Conservation (phyloP, 257 asterid genomes). For the Gentiana dahurica region DNA sequence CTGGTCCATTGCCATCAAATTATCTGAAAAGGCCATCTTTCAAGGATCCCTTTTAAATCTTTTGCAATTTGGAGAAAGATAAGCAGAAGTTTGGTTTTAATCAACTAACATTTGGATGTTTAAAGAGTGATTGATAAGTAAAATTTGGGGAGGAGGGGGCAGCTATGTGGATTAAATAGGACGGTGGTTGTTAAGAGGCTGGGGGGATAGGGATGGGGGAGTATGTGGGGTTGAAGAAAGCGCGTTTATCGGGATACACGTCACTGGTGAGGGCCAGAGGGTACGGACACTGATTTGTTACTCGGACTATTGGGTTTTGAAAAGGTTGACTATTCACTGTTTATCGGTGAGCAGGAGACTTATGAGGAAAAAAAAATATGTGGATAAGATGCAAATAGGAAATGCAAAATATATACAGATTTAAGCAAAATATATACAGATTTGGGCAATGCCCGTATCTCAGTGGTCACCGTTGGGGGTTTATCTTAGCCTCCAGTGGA, state of each 20-base stretch:
- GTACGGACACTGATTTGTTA: constrained; percentile 32
- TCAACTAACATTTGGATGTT: background rate
- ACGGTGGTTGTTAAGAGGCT: background rate
- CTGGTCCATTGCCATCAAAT: constrained; percentile 36
- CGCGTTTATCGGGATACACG: constrained; percentile 86
- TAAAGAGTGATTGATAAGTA: background rate
- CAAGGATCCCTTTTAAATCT: no score
- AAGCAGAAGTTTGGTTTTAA: background rate
- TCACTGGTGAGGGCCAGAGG: constrained; percentile 15
- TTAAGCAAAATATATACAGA: no score
- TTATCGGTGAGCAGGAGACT: no score
- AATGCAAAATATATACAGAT: no score
- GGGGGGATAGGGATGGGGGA: constrained; percentile 6
- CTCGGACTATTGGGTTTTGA: no score
- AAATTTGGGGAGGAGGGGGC: background rate
- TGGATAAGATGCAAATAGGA: no score
- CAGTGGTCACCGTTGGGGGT: no score
- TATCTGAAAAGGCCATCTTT: constrained; percentile 53
- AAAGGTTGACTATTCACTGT: no score
- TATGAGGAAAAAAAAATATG: no score
- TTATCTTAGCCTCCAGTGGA: no score
- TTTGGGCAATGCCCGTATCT: no score
- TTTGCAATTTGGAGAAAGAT: background rate
- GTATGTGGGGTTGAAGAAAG: constrained; percentile 20
- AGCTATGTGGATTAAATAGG: constrained; percentile 1